A percentile compares a stretch with the other conserved stretches of the same genome.
Evolutionary conservation across 345 rosid species (phyloP).

Genomic region (Adansonia digitata): DNA sequence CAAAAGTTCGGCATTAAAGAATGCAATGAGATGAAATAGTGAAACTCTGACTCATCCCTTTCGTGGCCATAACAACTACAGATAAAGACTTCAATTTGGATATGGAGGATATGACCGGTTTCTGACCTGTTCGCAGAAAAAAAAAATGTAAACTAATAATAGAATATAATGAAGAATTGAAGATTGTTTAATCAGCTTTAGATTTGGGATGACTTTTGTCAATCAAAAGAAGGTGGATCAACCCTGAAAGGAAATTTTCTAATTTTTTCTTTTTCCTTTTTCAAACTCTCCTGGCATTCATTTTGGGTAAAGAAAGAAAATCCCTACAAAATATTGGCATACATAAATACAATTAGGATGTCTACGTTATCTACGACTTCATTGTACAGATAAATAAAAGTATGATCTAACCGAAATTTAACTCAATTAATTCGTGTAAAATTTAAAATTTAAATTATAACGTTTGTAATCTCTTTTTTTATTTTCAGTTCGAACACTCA

Average conservation of each 20-base stretch:
- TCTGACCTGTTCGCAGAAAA: background rate
- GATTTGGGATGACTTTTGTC: background rate
- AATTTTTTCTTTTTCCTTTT: too few relatives aligned
- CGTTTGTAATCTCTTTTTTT: too few relatives aligned
- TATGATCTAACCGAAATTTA: too few relatives aligned
- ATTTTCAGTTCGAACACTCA: too few relatives aligned
- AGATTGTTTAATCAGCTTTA: background rate
- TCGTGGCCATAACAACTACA: background rate
- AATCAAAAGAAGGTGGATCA: background rate
- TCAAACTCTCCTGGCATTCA: background rate
- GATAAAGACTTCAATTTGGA: constrained; percentile 3
- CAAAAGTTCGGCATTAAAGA: background rate
- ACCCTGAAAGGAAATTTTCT: too few relatives aligned
- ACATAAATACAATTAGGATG: background rate
- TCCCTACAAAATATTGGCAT: background rate
- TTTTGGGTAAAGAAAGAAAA: background rate
- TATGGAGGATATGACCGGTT: background rate
- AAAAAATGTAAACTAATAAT: background rate
- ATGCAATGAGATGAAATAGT: background rate
- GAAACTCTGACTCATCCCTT: constrained; percentile 8
- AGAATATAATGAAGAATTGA: too few relatives aligned
- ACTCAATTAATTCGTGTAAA: too few relatives aligned
- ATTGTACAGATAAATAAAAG: too few relatives aligned
- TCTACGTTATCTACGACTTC: background rate
- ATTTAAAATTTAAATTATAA: too few relatives aligned